Evolutionary conservation across 768 basidiomycete species (phyloP).

Genomic region (Boletellus emodensis): DNA sequence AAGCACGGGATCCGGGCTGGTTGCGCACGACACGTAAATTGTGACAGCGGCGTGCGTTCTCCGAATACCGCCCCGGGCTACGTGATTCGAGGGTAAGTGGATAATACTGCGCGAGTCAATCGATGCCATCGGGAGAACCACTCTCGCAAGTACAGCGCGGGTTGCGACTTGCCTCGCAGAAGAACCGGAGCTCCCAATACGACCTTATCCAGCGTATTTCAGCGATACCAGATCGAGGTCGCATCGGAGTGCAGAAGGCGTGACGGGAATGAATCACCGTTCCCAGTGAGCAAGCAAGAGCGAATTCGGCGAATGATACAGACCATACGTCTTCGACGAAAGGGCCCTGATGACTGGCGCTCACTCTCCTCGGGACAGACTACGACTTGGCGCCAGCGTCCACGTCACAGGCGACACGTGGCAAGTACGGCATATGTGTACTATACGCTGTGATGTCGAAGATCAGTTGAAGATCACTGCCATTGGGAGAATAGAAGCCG

Average conservation of each 20-base stretch:
- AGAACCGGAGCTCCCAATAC: constrained; percentile 16
- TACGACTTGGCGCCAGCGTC: neutral
- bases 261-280: constrained; percentile 27
- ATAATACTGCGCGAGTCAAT: constrained; percentile 21
- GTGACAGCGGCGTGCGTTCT: constrained; percentile 28
- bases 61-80: constrained; percentile 11
- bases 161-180: constrained; percentile 16
- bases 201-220: constrained; percentile 11
- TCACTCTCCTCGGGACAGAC: neutral
- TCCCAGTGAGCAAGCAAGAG: constrained; percentile 21
- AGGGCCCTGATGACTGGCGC: neutral
- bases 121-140: constrained; percentile 31
- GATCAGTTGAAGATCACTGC: constrained; percentile 30
- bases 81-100: constrained; percentile 29
- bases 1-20: constrained; percentile 6
- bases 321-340: neutral
- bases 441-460: constrained; percentile 12
- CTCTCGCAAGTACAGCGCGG: constrained; percentile 5
- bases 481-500: constrained; percentile 23
- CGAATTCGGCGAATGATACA: constrained; percentile 15
- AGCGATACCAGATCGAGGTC: constrained; percentile 20
- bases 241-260: constrained; percentile 10
- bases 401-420: constrained; percentile 11
- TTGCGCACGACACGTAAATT: constrained; percentile 24
- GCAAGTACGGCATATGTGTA: constrained; percentile 15